A percentile compares a stretch with the other conserved stretches of the same genome.
These are phyloP conservation scores for Musa acuminata DNA, from an alignment of 176 grass and related monocot genomes.

Conservation along the genomic window DNA sequence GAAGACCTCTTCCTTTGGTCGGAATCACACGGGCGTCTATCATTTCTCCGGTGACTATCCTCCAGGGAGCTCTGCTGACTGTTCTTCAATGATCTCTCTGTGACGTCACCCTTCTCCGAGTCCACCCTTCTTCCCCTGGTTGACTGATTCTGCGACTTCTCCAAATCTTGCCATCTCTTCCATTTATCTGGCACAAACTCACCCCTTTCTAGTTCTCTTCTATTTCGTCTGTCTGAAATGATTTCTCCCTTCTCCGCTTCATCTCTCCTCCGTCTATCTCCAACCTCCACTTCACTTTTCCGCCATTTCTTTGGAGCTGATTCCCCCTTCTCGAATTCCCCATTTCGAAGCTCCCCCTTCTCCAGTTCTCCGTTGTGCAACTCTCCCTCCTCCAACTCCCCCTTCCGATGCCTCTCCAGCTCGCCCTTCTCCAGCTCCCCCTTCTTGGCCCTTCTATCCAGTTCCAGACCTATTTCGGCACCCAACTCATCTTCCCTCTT, in stretches of 20 bases:
- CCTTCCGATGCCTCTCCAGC: slow-evolving; percentile 28
- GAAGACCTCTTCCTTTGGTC: slow-evolving; percentile 37
- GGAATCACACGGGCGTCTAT: slow-evolving; percentile 1
- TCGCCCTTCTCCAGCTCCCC: no score
- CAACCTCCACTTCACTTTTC: slow-evolving; percentile 38
- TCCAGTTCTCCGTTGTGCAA: slow-evolving; percentile 56
- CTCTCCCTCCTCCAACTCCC: slow-evolving; percentile 89
- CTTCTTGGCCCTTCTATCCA: slow-evolving; percentile 37
- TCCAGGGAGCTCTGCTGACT: slow-evolving; percentile 3
- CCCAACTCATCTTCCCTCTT: slow-evolving; percentile 42
- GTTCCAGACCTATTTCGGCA: slow-evolving; percentile 20
- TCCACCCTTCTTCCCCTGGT: slow-evolving; percentile 37
- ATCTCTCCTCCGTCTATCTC: slow-evolving; percentile 34
- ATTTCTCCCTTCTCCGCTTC: slow-evolving; percentile 25
- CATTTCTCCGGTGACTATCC: slow-evolving; percentile 19
- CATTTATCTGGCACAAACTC: slow-evolving; percentile 28
- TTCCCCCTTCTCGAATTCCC: slow-evolving; percentile 23
- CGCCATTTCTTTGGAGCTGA: slow-evolving; percentile 68
- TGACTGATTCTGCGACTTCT: slow-evolving; percentile 9
- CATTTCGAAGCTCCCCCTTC: slow-evolving; percentile 33
- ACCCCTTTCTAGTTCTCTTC: slow-evolving; percentile 6
- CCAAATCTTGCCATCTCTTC: slow-evolving; percentile 15
- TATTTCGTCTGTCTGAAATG: slow-evolving; percentile 9
- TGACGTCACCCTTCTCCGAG: slow-evolving; percentile 25
- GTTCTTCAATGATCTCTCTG: slow-evolving; percentile 29